These are phyloP conservation scores for Pulicaria dysenterica DNA, from an alignment of 129 eudicot genomes.

Conservation along the genomic window DNA sequence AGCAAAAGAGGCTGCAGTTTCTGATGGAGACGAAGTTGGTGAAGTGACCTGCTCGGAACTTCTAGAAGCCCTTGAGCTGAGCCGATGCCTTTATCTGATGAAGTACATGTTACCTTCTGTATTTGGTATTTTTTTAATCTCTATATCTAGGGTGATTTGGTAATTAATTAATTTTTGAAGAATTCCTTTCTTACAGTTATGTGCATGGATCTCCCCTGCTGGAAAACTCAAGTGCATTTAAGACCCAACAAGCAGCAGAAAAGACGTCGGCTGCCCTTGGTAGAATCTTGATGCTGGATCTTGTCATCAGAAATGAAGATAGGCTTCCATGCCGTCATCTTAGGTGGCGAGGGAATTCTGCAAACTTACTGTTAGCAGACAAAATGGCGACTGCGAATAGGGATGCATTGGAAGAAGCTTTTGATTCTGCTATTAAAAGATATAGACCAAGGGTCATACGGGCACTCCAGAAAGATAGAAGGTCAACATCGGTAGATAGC, in stretches of 20 bases:
- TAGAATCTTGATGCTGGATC: conserved; percentile 89
- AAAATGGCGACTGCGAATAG: conserved; percentile 55
- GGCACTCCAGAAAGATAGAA: conserved; percentile 83
- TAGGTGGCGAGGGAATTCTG: conserved; percentile 96
- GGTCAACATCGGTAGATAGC: conserved; percentile 83
- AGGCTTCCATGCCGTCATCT: conserved; percentile 89
- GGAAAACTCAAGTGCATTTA: conserved; percentile 79
- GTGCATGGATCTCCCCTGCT: conserved; percentile 88
- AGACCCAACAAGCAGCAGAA: conserved; percentile 71
- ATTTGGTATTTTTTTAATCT: neutral
- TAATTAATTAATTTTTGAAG: conserved; percentile 4
- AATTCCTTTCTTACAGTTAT: conserved; percentile 56
- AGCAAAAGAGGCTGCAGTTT: conserved; percentile 68
- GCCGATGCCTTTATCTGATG: conserved; percentile 91
- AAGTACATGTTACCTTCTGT: conserved; percentile 46
- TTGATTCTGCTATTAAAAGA: conserved; percentile 73
- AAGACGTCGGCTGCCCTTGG: conserved; percentile 93
- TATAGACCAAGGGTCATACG: conserved; percentile 74
- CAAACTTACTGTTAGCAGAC: conserved; percentile 82
- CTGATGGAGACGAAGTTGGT: conserved; percentile 90
- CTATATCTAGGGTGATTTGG: conserved; percentile 7
- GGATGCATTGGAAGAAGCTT: conserved; percentile 71
- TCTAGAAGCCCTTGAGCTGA: conserved; percentile 98
- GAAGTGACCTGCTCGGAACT: conserved; percentile 96
- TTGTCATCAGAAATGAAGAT: conserved; percentile 96